These are phyloP conservation scores for Poterioochromonas sp. DNA, from an alignment of 352 stramenopile species.

Conservation along the genomic window DNA sequence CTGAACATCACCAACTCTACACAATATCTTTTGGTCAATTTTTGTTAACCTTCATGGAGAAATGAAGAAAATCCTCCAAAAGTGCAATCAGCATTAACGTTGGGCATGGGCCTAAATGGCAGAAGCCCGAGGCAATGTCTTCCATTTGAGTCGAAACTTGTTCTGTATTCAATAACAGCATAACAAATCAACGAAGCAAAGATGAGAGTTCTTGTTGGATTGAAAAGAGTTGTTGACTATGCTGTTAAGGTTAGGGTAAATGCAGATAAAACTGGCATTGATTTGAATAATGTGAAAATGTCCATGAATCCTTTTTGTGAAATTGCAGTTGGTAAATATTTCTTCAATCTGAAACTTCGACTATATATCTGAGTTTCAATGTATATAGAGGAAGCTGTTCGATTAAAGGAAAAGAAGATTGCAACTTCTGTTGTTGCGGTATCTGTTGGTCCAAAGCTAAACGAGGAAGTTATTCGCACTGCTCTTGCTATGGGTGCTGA, in stretches of 20 bases:
- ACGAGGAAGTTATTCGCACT: slow-evolving; percentile 88
- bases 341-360: background rate
- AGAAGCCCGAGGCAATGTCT: too few species aligned
- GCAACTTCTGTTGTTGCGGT: slow-evolving; percentile 87
- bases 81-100: too few species aligned
- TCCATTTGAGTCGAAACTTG: too few species aligned
- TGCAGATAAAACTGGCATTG: slow-evolving; percentile 66
- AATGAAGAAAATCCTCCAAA: too few species aligned
- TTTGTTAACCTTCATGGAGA: too few species aligned
- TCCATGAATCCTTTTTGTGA: slow-evolving; percentile 99
- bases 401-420: slow-evolving; percentile 94
- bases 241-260: slow-evolving; percentile 93
- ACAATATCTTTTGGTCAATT: too few species aligned
- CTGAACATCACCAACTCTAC: too few species aligned
- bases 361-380: slow-evolving; percentile 39
- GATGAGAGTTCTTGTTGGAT: slow-evolving; percentile 85
- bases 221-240: slow-evolving; percentile 96
- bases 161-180: too few species aligned
- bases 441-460: slow-evolving; percentile 91
- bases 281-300: slow-evolving; percentile 99
- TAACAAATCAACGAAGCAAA: too few species aligned
- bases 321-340: slow-evolving; percentile 54
- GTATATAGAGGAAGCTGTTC: slow-evolving; percentile 92
- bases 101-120: too few species aligned
- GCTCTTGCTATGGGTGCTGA: slow-evolving; percentile 80